Evolutionary conservation across 495 filamentous ascomycete species (phyloP), one percentile per base, ranked within the genome.

Genomic region (Patellaria atrata): DNA sequence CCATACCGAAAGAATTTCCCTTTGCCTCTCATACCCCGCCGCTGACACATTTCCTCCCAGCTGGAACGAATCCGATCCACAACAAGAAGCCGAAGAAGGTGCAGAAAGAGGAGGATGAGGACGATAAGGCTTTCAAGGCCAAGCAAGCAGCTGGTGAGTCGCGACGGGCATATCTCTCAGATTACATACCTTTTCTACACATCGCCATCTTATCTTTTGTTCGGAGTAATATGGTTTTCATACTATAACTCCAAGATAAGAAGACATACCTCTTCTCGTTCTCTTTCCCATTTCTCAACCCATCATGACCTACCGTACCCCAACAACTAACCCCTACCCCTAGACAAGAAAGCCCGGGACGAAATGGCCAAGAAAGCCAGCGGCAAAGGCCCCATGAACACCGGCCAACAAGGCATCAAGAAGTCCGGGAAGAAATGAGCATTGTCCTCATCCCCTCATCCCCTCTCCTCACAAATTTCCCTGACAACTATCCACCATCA

Each of bases 11-110:
- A n/a, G 8, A 22, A n/a, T 33, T 19, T 13, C 15, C 31, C 31
- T 33, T n/a, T 5, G n/a, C 6, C 7, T 7, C 5, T 21, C 9
- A 42, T 7, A 20, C 27, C 38, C 12, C 29, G 35, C 26, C 17
- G 51, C 51, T 33, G 50, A 48, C 33, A 52, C 42, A 3, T n/a
- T 9, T 2, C 11, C 11, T n/a, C 10, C 22, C 40, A 57, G 53
- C 51, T 28, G 56, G 56, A 15, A 59, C 56, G n/a, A 57, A 59
- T 35, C 54, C 56, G 2, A 52, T 57, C 37, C 54, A 58, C 53
- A 58, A 58, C 51, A 58, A 60, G 42, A 56, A 58, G 53, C 29
- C 23, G 2, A 30, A 13, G 17, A 30, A 13, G 27, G 17, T 5
- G 17, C 33, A 37, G 30, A 38, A 28, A 11, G 56, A 60, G 27